Evolutionary conservation across 2,329 filamentous ascomycete genomes (phyloP).

Genomic region (Aspergillus ibericus): DNA sequence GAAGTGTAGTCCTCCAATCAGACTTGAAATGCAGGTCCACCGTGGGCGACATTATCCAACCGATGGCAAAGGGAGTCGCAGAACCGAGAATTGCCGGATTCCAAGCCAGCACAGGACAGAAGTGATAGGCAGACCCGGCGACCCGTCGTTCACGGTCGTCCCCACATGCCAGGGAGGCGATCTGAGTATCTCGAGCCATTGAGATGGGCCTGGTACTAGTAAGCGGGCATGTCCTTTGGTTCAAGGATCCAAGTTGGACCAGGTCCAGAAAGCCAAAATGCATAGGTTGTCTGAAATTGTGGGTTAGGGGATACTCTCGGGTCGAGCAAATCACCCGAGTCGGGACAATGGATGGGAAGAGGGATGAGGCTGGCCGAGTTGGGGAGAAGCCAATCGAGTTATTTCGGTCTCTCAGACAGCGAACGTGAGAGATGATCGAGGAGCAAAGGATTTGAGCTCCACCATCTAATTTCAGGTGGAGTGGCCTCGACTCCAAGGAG

Average conservation of each 20-base stretch:
- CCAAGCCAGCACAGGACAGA: slow-evolving; percentile 4
- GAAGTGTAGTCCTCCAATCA: slow-evolving; percentile 8
- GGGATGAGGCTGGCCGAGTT: background rate
- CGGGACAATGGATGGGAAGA: background rate
- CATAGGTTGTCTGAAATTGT: background rate
- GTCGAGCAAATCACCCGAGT: background rate
- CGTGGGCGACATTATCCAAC: background rate
- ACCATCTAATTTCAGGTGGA: background rate
- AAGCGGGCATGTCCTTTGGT: background rate
- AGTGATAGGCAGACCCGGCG: slow-evolving; percentile 24
- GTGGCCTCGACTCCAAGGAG: background rate
- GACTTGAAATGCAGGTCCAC: slow-evolving; percentile 8
- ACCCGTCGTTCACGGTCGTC: slow-evolving; percentile 21
- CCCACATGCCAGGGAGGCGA: slow-evolving; percentile 10
- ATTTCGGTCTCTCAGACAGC: background rate
- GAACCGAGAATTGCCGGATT: slow-evolving; percentile 19
- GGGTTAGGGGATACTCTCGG: background rate
- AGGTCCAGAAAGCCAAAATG: background rate
- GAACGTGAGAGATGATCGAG: background rate
- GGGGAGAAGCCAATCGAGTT: background rate
- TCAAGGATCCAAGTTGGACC: background rate
- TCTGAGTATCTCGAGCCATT: slow-evolving; percentile 5
- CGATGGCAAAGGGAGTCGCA: slow-evolving; percentile 22
- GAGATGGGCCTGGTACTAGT: background rate
- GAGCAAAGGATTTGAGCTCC: background rate